Base-by-base conservation (phyloP, 2,329 filamentous ascomycete species). In the Exophiala sp. region DNA sequence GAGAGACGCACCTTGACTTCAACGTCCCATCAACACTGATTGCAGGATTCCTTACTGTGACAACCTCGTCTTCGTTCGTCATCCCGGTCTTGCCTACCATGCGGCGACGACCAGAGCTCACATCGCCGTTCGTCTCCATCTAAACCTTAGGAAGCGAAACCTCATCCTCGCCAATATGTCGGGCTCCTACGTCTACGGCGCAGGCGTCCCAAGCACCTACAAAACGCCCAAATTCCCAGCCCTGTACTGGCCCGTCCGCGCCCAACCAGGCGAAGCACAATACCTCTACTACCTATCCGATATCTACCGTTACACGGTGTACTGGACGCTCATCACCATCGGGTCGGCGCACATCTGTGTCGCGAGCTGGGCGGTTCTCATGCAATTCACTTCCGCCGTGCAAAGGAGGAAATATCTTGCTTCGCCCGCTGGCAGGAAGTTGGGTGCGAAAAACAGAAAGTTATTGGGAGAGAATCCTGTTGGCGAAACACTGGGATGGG, bases 251-350 rank as follows among this genome's bases (percentile, higher is more conserved):
- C 84, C 87, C 33, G 73, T 85, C 42, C 77, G 79, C 20, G 76
- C 85, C 10, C 69, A 70, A 54, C 73, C 79, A 41, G 79, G 80
- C 55, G 80, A 82, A 35, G 72, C 78, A 33, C 72, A 74, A 58
- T 86, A 85, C 64, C 84, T 96, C 62, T 92, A 89, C 75, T 79
- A 87, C 65, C 78, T 89, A 2, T 69, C 72, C 55, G 89, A 95
- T 66, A 88, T 95, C 51, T 92, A 89, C 86, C 86, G 87, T 60
- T 96, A 94, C 70, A 96, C 90, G 1, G 73, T 94, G 12, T 81
- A 86, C 67, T 96, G 91, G 91, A 95, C 90, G 0, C 72, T 95
- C 35, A 83, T 95, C 29, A 82, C 90, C 62, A 92, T 88, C 64
- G 84, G 81, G 33, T 77, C 83, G 16, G 88, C 91, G 58, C 89